Evolutionary conservation across 352 stramenopile species (phyloP), one percentile per base, ranked within the genome.

Genomic region (Globisporangium echinulatum): DNA sequence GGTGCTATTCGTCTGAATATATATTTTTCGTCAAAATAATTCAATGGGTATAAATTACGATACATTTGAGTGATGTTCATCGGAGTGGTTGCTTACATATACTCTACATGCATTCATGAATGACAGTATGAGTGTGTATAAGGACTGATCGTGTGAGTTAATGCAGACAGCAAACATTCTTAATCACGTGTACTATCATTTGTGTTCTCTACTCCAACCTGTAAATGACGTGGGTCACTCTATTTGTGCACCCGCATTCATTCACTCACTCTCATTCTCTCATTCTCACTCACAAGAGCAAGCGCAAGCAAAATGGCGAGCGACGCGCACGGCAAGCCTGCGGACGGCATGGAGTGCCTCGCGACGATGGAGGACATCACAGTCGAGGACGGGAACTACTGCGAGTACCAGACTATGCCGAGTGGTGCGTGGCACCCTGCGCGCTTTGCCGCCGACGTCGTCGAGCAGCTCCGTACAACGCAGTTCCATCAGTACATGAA

Each of bases 351-450:
- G 73, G 87, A 94, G 67, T 98, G 94, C 70, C 74, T 97, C 44
- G 89, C 85, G 52, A 97, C 90, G 11, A 97, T 98, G 90, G 94
- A 98, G 63, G 92, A 98, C 72, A 98, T 98, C 68, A 97, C 91
- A 11, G 74, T 90, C 57, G 88, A 94, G 46, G 78, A 88, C 3
- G 72, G 77, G 13, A 93, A 92, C 72, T 96, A 94, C 72, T 90
- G 81, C 58, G 93, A 98, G 75, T 98, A 96, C 79, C 90, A 97
- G 78, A 95, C 85, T 14, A 75, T 75, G 59, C 92, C 92, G 4
- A 97, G 88, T 53, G 79, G 90, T 62, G 70, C 69, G 62, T 98
- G 93, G 93, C 78, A 96, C 59, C 75, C 92, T 14, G 78, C 79
- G 63, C 71, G 85, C 49, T 93, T 91, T 65, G 79, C 79, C 33